Evolutionary conservation across 2,329 filamentous ascomycete genomes (phyloP), one percentile per base, ranked within the genome.

Genomic region (Uncinocarpus reesii): DNA sequence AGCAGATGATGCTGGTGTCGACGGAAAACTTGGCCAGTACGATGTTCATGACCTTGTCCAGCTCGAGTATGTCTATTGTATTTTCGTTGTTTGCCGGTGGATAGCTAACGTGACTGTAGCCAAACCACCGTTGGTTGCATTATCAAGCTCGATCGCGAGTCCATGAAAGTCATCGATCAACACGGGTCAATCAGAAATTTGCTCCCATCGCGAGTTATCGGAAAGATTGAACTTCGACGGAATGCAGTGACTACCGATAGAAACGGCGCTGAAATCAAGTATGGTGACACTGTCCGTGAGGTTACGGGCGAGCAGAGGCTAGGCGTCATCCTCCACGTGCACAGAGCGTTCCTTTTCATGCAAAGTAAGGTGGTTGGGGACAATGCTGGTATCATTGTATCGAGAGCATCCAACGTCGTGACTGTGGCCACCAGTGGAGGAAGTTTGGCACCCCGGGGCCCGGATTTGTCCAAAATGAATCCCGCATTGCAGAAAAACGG

Each of bases 381-480:
- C 62, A 94, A 95, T 60, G 83, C 86, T 0, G 82, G 92, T 54
- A 82, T 96, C 7, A 94, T 93, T 58, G 90, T 96, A 28, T 83
- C 85, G 13, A 81, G 89, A 53, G 84, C 86, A 36, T 83, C 78
- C 58, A 93, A 88, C 61, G 85, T 98, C 52, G 82, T 83, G 43
- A 95, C 89, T 0, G 80, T 95, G 29, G 88, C 89, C n/a, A 89
- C 90, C 34, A 95, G 95, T 71, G 90, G 89, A 56, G 89, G 88
- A 23, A 80, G 88, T 53, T 75, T 88, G 49, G 75, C 51, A 72
- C 75, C 21, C 69, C 41, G 62, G 13, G 67, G 84, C 0, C 85
- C 86, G 1, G 90, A 96, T 66, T 73, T 96, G 47, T 83, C 78
- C 37, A 79, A 87, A 54, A 92, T 98, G 86, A 96, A 96, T 62